Base-by-base conservation (phyloP, 169 alveolate species). In the Eimeria praecox region DNA sequence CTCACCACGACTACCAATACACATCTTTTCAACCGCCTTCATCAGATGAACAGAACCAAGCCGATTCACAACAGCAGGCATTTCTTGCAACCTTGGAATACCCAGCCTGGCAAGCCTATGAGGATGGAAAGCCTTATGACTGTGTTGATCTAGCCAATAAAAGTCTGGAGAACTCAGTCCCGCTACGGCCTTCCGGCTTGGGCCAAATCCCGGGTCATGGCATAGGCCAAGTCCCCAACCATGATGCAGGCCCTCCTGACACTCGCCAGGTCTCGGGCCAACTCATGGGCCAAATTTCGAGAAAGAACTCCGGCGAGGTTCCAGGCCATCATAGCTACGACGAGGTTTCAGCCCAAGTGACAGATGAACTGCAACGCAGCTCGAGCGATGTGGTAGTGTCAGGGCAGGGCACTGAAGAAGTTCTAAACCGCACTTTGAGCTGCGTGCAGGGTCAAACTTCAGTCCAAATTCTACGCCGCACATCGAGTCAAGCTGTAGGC, bases 41-140 rank as follows among this genome's bases (percentile, higher is more conserved):
- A 14, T 30, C 87, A 9, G 54, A 77, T 18, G 35, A 35, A 9
- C 62, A 30, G 62, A 30, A 33, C 20, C 87, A 77, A 0, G 35
- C 12, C 54, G 62, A 77, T 44, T n/a, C 87, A 44, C 87, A 77
- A 20, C n/a, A 77, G 59, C 87, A 16, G 46, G 80, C 8, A 35
- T n/a, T 69, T n/a, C 80, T 69, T 14, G 40, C 80, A 33, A n/a
- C 80, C 0, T 35, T 69, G 80, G 49, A 69, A 35, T 69, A 69
- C 30, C 80, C 80, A 35, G 80, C 80, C 44, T 69, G 80, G 80
- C 49, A 69, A 35, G n/a, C 49, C 44, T 69, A n/a, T 18, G 80
- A 69, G 44, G 30, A 69, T 8, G 80, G 80, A 35, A 27, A 69
- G 80, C 49, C 80, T 18, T 69, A 69, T 35, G 44, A 69, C 46